Base-by-base conservation (phyloP, 495 filamentous ascomycete genomes). In the Pyronema domesticum region DNA sequence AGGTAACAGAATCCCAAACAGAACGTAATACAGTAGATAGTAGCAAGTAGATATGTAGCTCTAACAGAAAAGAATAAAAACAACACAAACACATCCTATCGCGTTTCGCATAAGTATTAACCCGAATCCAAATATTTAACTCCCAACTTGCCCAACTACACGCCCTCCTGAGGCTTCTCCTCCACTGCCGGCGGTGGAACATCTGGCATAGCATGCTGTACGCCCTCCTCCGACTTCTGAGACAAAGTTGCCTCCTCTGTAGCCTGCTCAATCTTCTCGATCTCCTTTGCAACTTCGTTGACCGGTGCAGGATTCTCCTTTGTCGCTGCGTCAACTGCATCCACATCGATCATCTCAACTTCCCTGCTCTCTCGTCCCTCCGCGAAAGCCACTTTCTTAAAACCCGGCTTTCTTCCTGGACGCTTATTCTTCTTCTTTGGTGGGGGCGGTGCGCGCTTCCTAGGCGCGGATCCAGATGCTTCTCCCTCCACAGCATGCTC, bases 381-480 rank as follows among this genome's bases (percentile, higher is more conserved):
- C 0, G 54, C 57, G 34, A 68, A 68, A 15, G 58, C 57, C n/a
- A 68, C 66, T 55, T 65, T 68, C 54, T 59, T 64, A 3, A 54
- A 57, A 11, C 63, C 66, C 8, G 62, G 60, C 46, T 60, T 60
- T 5, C 62, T 51, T 5, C 65, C 65, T 0, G 64, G 56, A 1
- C 55, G 55, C 53, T 61, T 65, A 1, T 74, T 70, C 70, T 87
- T 89, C 60, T 82, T 75, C 66, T 82, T 87, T 0, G 82, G 80
- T 7, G 84, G 83, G 14, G 86, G 85, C 0, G 79, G 78, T 15
- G 83, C 80, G 52, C 80, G 78, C 63, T 79, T 70, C 49, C 74
- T 76, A 1, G 72, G 70, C 4, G 71, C 72, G 63, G 80, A 78
- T 46, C 78, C 75, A 48, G 78, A 66, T 37, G 81, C 69, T 8